A percentile compares a stretch with the other conserved stretches of the same genome.
Conservation (phyloP, 345 rosid genomes). For the Corchorus capsularis region DNA sequence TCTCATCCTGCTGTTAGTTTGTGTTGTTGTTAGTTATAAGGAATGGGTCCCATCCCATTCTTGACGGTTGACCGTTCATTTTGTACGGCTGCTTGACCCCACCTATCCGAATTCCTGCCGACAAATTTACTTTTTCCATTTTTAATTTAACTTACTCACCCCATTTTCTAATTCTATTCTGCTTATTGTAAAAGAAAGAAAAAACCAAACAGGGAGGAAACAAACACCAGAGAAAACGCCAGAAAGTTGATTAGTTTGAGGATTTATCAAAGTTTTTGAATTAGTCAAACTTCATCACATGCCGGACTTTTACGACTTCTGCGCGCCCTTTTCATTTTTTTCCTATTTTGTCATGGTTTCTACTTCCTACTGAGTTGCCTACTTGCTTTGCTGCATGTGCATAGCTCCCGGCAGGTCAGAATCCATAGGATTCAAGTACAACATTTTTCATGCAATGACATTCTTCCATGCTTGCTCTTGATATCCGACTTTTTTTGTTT, state of each 20-base stretch:
- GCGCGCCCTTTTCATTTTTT: not conserved
- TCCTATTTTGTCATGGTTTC: not conserved
- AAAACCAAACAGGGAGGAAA: too few species aligned
- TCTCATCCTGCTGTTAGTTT: slow-evolving; percentile 12
- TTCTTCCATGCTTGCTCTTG: not conserved
- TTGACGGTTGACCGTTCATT: slow-evolving; percentile 50
- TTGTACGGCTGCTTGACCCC: slow-evolving; percentile 27
- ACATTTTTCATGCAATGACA: not conserved
- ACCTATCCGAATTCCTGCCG: slow-evolving; percentile 40
- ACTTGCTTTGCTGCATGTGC: too few species aligned
- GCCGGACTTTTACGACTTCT: slow-evolving; percentile 26
- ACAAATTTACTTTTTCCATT: slow-evolving; percentile 26
- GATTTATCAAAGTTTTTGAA: not conserved
- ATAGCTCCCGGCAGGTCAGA: not conserved
- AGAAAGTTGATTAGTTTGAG: not conserved
- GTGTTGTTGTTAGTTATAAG: slow-evolving; percentile 17
- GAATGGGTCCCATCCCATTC: slow-evolving; percentile 23
- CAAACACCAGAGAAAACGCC: not conserved
- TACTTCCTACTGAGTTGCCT: not conserved
- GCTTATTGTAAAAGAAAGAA: too few species aligned
- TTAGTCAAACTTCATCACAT: slow-evolving; percentile 32
- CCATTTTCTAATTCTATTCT: too few species aligned
- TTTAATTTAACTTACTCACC: too few species aligned
- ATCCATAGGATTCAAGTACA: not conserved
- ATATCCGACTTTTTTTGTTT: not conserved